Percentiles rank a stretch among this genome's conserved stretches.
Evolutionary conservation across 768 basidiomycete genomes (phyloP).

Genomic region (Rhizopogon vesiculosus): DNA sequence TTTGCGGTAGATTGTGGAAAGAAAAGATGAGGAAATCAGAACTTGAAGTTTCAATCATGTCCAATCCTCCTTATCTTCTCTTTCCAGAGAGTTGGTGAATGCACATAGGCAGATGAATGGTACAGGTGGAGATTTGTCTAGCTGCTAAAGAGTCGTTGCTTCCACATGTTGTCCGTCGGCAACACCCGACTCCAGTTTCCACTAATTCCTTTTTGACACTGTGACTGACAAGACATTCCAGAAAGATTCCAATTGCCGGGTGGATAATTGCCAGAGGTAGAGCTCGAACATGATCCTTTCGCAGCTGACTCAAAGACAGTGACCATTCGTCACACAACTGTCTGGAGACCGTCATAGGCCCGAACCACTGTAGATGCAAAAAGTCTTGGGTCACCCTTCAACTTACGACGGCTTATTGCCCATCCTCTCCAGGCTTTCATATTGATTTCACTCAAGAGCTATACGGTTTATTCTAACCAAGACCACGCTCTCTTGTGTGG

Average conservation of each 20-base stretch:
- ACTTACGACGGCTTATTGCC: conserved; percentile 70
- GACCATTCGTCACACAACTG: conserved; percentile 66
- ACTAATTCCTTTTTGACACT: not conserved
- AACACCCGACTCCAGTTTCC: not conserved
- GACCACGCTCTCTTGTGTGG: conserved; percentile 69
- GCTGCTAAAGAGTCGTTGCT: no score
- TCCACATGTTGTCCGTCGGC: not conserved
- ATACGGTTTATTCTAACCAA: conserved; percentile 62
- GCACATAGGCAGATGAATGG: no score
- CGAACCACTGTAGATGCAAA: conserved; percentile 36
- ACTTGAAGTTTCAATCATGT: no score
- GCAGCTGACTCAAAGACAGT: conserved; percentile 45
- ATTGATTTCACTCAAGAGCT: conserved; percentile 58
- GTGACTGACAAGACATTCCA: conserved; percentile 16
- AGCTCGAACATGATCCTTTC: not conserved
- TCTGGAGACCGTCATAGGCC: conserved; percentile 56
- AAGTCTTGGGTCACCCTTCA: conserved; percentile 70
- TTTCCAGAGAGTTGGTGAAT: no score
- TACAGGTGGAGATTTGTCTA: no score
- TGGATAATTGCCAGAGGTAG: conserved; percentile 65
- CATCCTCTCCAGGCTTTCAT: conserved; percentile 64
- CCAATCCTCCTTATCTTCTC: no score
- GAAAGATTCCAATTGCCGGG: conserved; percentile 59
- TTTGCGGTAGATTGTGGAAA: no score
- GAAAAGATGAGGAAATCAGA: no score